Percentiles rank a stretch among this genome's conserved stretches.
phyloP scores from a whole-genome alignment of 345 rosid genomes.

The Cardiospermum halicacabum region DNA sequence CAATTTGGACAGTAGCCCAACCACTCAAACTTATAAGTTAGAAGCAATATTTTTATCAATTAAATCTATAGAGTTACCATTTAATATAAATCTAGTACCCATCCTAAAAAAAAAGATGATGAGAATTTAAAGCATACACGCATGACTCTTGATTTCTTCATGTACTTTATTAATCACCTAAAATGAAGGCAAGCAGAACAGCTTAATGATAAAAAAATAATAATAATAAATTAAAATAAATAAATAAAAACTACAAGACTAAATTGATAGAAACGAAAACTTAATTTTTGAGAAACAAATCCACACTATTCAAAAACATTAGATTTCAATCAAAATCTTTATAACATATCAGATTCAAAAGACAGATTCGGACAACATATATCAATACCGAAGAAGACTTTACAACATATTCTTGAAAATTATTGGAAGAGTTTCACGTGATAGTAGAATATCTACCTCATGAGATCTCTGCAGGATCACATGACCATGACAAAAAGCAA shows the following conservation, averaged over 20 bases:
- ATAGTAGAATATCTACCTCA: background rate
- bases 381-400: background rate
- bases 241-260: background rate
- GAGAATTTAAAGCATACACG: conserved; percentile 34
- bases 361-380: background rate
- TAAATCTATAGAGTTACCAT: background rate
- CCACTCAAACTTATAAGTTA: background rate
- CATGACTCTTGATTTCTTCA: conserved; percentile 69
- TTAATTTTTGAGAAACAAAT: background rate
- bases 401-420: background rate
- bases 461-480: too few relatives aligned
- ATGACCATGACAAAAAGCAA: too few relatives aligned
- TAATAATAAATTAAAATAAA: too few relatives aligned
- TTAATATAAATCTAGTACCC: background rate
- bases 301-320: background rate
- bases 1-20: background rate
- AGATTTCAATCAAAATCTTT: background rate
- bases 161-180: conserved; percentile 87
- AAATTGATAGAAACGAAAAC: background rate
- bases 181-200: conserved; percentile 17
- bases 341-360: background rate
- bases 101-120: background rate
- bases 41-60: too few relatives aligned
- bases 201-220: too few relatives aligned
- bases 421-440: background rate